Base-by-base conservation (phyloP, 139 green algal species). In the Edaphochlamys debaryana region DNA sequence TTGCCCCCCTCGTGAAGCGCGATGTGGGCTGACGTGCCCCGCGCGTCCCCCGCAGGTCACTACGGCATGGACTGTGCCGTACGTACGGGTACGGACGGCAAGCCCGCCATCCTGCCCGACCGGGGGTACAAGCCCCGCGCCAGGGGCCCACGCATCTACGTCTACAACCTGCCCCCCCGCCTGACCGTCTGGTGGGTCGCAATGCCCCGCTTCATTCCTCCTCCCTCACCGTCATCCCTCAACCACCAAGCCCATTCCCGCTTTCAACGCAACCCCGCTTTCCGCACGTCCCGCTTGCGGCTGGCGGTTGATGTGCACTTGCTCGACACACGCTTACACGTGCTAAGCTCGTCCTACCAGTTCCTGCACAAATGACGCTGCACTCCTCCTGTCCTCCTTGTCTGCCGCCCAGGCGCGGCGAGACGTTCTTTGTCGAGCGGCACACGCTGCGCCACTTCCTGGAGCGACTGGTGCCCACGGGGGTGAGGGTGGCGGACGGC, bases 51-150 rank as follows among this genome's bases (percentile, higher is more conserved):
- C 41, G 54, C 64, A 84, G 85, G 85, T 9, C 86, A 64, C 64
- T 89, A 67, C n/a, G 85, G 85, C 37, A 69, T 37, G 15, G 85
- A 89, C 71, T 89, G 85, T 54, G 75, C 85, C 1, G 50, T 86
- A 32, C 86, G 79, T 0, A 32, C 80, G 64, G 79, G 48, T 11
- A 1, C 42, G 0, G 71, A 79, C 42, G 85, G 71, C 50, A 84
- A 60, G 70, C 71, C 85, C 1, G 22, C 54, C 71, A 25, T 89
- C 29, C 74, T 89, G 74, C 37, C 74, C 2, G 86, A 74, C 23
- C 68, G 29, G 22, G 79, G 80, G 8, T 89, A 89, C 67, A 42
- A 56, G 22, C 54, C 74, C 22, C 66, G 86, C 27, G 1, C 42
- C 0, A 40, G 63, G 0, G 52, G 68, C 48, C 86, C 86, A 7